Evolutionary conservation across 768 basidiomycete genomes (phyloP).

Genomic region (Rickenella mellea): DNA sequence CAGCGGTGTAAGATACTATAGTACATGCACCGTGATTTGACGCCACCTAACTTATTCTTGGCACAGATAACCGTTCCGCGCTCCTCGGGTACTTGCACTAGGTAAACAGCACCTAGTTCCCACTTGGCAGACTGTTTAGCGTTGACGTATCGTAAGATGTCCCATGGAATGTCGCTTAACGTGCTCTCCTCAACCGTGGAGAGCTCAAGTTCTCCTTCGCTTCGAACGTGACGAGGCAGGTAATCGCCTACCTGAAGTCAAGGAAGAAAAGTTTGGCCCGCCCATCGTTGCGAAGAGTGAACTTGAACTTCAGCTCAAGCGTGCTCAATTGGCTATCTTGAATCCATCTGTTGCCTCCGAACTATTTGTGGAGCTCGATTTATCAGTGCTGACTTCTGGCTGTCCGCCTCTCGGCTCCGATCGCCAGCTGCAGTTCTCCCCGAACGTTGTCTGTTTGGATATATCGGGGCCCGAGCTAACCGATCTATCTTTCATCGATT

Average conservation of each 20-base stretch:
- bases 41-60: not conserved
- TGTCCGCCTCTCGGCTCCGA: too few relatives aligned
- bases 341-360: slow-evolving; percentile 26
- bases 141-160: slow-evolving; percentile 9
- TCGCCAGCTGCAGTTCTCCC: slow-evolving; percentile 11
- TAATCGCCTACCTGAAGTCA: slow-evolving; percentile 10
- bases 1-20: slow-evolving; percentile 31
- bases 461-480: slow-evolving; percentile 8
- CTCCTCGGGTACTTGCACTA: slow-evolving; percentile 38
- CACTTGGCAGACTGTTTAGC: not conserved
- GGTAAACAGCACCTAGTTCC: slow-evolving; percentile 17
- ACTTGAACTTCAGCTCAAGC: slow-evolving; percentile 45
- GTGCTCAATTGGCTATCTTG: slow-evolving; percentile 52
- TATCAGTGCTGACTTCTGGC: not conserved
- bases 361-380: slow-evolving; percentile 11
- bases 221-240: slow-evolving; percentile 27
- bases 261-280: slow-evolving; percentile 31
- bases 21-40: not conserved
- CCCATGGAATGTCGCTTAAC: slow-evolving; percentile 27
- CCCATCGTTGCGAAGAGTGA: slow-evolving; percentile 26
- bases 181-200: slow-evolving; percentile 15
- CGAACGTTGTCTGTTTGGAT: slow-evolving; percentile 8
- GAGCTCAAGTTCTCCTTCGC: slow-evolving; percentile 32
- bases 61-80: slow-evolving; percentile 37
- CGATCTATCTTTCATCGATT: slow-evolving; percentile 14